Base-by-base conservation (phyloP, 352 stramenopile species). In the Pythium vanterpoolii region DNA sequence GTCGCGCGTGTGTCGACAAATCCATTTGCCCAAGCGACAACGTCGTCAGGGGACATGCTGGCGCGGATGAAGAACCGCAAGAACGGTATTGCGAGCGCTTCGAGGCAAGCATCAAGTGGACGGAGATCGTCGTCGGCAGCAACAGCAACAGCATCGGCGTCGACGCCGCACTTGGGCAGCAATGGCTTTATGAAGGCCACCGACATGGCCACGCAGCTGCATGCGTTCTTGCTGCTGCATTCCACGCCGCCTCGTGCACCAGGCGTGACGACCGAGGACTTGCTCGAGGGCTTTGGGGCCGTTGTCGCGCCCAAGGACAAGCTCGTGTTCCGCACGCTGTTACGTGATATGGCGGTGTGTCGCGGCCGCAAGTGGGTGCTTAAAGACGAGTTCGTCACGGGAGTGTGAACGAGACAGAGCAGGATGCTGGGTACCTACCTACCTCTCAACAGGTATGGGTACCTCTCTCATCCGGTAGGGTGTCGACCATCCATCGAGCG, bases 251-350 rank as follows among this genome's bases (percentile, higher is more conserved):
- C 33, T 1, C 52, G 52, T 10, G 33, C 56, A 50, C 49, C 73
- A 28, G 89, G 88, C 6, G 87, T 90, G 21, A 93, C 91, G 38
- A 98, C 92, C 1, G 83, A 96, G 56, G 71, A 95, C 51, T 74
- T 98, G 28, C 70, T 98, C 8, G 79, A 92, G 14, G 74, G 77
- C 55, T 98, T 98, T 64, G 83, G 66, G 23, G 68, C 84, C 18
- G 71, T 98, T 23, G 72, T 95, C 13, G 78, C 87, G 26, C 75
- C 76, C n/a, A 90, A 94, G 58, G 85, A 96, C 71, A 96, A 96
- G 57, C 72, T 94, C 24, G 70, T 95, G 18, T 96, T 96, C 56
- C 82, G 87, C 18, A 89, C 90, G 30, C 60, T 96, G 45, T 68
- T 96, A 54, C 83, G 80, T 52, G 80, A 90, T 42, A 93, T 96